Base-by-base conservation (phyloP, 768 basidiomycete species). In the Termitomyces sp. region DNA sequence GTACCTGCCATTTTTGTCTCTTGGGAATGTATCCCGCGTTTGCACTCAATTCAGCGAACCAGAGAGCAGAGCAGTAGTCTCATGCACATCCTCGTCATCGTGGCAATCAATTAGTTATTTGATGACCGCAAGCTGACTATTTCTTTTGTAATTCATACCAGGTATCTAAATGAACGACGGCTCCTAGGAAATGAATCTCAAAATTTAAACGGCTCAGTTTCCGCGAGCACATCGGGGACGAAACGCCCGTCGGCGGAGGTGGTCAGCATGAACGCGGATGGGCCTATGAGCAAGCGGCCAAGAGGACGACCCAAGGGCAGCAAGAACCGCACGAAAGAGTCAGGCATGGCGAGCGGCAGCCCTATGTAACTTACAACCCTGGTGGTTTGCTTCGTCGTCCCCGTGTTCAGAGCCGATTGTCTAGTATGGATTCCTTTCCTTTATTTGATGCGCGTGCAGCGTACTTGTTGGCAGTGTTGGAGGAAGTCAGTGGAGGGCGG, bases 251-350 rank as follows among this genome's bases (percentile, higher is more conserved):
- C 66, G 0, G 60, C 62, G 21, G 62, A 66, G 22, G 51, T 59
- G 24, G 45, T 51, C 10, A 24, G 41, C 49, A 10, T 26, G 49
- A 53, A 26, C 58, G 53, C 22, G 37, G 72, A 70, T 14, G 63
- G 57, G 15, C 67, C 59, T 26, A 61, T 62, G 15, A 66, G 65
- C 7, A 87, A 86, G 58, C 69, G 84, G 14, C 82, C 85, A 0
- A 72, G 86, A 42, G 86, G 86, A 26, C 70, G 86, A 9, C 86
- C 86, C 34, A 85, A 83, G 62, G 87, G 87, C 2, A 88, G 86
- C 65, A 87, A 84, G 68, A 87, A 86, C 57, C 69, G 68, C 35
- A 51, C 49, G 43, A 66, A 62, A n/a, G 59, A 57, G 43, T 49
- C 44, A 37, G 52, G 52, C 22, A 53, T 53, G 17, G 57, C 35